These are phyloP conservation scores for Gaultheria prostrata DNA, from an alignment of 148 eudicot genomes.

Conservation along the genomic window DNA sequence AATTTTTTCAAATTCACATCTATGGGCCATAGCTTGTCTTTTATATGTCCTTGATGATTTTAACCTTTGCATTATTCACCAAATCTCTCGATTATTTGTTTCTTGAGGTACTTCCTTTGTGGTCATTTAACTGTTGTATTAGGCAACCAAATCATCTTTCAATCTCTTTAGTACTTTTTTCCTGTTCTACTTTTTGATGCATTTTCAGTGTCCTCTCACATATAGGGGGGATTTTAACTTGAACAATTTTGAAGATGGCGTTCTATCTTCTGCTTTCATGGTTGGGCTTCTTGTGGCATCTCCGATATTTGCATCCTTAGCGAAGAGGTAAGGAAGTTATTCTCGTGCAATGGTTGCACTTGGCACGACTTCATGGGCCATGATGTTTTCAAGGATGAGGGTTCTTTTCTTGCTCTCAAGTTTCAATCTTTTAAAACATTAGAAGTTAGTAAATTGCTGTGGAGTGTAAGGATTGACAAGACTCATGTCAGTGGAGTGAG, in stretches of 20 bases:
- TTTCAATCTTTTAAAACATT: not conserved
- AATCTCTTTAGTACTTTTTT: not conserved
- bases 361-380: not conserved
- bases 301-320: constrained; percentile 80
- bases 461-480: not conserved
- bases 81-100: not conserved
- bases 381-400: constrained; percentile 10
- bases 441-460: not conserved
- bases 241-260: constrained; percentile 80
- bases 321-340: constrained; percentile 57
- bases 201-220: not conserved
- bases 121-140: not conserved
- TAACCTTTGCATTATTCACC: not conserved
- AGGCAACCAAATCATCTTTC: not conserved
- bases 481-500: not conserved
- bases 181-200: not conserved
- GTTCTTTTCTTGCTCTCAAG: constrained; percentile 2
- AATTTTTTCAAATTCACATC: not conserved
- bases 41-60: not conserved
- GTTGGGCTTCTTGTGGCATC: constrained; percentile 94
- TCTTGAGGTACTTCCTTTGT: not conserved
- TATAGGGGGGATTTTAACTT: constrained; percentile 75
- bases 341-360: not conserved
- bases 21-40: not conserved
- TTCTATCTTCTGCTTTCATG: constrained; percentile 97